Evolutionary conservation across 345 rosid genomes (phyloP).

Genomic region (Xanthoceras sorbifolium): DNA sequence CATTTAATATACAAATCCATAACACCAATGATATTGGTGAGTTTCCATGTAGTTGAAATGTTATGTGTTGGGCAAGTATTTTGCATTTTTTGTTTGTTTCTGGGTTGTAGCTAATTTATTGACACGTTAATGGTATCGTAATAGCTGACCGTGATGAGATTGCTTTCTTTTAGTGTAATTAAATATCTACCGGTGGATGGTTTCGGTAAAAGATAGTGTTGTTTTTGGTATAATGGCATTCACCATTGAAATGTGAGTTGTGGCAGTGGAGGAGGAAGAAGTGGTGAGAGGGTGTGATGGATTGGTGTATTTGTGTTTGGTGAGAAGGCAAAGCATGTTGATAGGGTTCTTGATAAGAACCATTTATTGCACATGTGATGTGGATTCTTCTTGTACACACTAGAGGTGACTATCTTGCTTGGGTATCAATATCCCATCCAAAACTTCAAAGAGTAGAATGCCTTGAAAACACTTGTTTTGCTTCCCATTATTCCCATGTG

Average conservation of each 20-base stretch:
- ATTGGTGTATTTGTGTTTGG: slow-evolving; percentile 17
- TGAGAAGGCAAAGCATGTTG: slow-evolving; percentile 9
- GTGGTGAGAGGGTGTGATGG: background rate
- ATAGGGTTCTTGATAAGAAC: slow-evolving; percentile 25
- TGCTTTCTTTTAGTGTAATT: too few relatives aligned
- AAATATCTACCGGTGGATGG: background rate
- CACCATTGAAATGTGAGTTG: background rate
- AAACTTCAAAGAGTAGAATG: background rate
- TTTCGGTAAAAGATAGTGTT: background rate
- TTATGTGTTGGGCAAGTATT: background rate
- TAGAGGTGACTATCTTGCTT: background rate
- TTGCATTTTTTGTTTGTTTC: background rate
- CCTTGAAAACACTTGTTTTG: too few relatives aligned
- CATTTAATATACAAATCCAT: too few relatives aligned
- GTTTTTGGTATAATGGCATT: background rate
- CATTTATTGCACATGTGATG: slow-evolving; percentile 35
- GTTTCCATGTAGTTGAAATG: background rate
- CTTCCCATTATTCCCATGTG: too few relatives aligned
- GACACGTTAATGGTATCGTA: too few relatives aligned
- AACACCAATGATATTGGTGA: background rate
- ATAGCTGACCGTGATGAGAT: too few relatives aligned
- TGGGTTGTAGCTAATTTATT: too few relatives aligned
- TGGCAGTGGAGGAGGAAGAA: background rate
- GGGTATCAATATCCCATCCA: background rate
- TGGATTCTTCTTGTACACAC: slow-evolving; percentile 18